phyloP scores from a whole-genome alignment of 2,329 filamentous ascomycete species.

The Clonostachys chloroleuca region DNA sequence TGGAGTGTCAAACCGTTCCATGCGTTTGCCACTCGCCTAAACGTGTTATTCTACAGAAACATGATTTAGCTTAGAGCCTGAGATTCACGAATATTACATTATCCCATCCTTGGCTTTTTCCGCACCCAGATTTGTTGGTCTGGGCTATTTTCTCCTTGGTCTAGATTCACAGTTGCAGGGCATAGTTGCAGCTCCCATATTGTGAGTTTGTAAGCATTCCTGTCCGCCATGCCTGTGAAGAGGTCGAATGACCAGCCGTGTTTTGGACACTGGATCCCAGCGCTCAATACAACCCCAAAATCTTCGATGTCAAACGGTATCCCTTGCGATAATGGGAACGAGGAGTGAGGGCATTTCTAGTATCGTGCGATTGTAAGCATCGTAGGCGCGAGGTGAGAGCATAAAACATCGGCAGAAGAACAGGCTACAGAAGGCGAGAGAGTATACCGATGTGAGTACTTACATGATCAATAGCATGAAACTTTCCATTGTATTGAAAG shows the following conservation, averaged over 20 bases:
- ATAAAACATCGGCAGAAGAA: background rate
- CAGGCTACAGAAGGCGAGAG: background rate
- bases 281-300: conserved; percentile 59
- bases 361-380: background rate
- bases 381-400: no score
- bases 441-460: conserved; percentile 15
- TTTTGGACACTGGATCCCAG: conserved; percentile 62
- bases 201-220: conserved; percentile 55
- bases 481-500: conserved; percentile 57
- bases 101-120: conserved; percentile 4
- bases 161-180: conserved; percentile 1
- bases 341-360: conserved; percentile 63
- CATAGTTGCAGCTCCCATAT: conserved; percentile 61
- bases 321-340: conserved; percentile 60
- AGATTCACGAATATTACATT: background rate
- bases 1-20: background rate
- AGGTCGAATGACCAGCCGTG: conserved; percentile 71
- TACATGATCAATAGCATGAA: conserved; percentile 68
- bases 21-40: background rate
- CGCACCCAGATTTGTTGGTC: conserved; percentile 5
- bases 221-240: conserved; percentile 56
- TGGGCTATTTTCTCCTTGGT: background rate
- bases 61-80: no score
- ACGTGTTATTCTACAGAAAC: no score
- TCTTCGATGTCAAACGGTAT: conserved; percentile 68